Conservation (phyloP, 768 basidiomycete genomes). For the Russula sp. region DNA sequence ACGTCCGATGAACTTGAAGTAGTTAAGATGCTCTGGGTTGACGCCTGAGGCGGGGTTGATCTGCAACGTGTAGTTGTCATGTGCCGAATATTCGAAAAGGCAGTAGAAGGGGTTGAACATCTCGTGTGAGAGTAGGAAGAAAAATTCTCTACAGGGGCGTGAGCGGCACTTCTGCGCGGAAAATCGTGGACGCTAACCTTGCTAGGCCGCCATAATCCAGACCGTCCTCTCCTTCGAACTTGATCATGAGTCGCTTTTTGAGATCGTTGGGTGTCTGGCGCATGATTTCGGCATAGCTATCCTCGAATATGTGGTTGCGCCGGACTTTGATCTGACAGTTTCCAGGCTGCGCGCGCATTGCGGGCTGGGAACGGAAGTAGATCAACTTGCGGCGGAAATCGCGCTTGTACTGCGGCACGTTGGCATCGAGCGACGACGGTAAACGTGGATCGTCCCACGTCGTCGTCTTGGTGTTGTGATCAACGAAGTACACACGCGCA, state of each 20-base stretch:
- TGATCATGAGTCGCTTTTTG: conserved; percentile 99
- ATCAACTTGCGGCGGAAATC: conserved; percentile 99
- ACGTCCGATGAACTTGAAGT: conserved; percentile 99
- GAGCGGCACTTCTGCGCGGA: conserved; percentile 4
- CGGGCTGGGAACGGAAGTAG: conserved; percentile 98
- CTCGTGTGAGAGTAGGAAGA: conserved; percentile 98
- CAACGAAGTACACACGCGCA: conserved; percentile 98
- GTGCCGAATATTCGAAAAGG: conserved; percentile 98
- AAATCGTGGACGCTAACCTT: conserved; percentile 47
- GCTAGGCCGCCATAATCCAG: conserved; percentile 98
- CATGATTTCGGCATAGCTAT: conserved; percentile 99
- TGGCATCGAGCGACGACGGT: conserved; percentile 91
- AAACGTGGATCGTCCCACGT: conserved; percentile 99
- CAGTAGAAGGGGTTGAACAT: conserved; percentile 99
- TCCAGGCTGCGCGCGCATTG: conserved; percentile 95
- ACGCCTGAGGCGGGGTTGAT: conserved; percentile 98
- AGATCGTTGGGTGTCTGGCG: conserved; percentile 96
- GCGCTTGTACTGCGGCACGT: conserved; percentile 99
- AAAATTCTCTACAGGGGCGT: conserved; percentile 75
- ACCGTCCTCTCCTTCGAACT: conserved; percentile 99
- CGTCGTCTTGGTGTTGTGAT: conserved; percentile 99
- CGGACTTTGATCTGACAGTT: conserved; percentile 99
- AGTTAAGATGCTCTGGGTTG: conserved; percentile 98
- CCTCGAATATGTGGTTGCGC: conserved; percentile 97
- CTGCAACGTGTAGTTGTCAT: conserved; percentile 99